phyloP scores from a whole-genome alignment of 1,284 basidiomycete genomes.

The Papiliotrema terrestris region DNA sequence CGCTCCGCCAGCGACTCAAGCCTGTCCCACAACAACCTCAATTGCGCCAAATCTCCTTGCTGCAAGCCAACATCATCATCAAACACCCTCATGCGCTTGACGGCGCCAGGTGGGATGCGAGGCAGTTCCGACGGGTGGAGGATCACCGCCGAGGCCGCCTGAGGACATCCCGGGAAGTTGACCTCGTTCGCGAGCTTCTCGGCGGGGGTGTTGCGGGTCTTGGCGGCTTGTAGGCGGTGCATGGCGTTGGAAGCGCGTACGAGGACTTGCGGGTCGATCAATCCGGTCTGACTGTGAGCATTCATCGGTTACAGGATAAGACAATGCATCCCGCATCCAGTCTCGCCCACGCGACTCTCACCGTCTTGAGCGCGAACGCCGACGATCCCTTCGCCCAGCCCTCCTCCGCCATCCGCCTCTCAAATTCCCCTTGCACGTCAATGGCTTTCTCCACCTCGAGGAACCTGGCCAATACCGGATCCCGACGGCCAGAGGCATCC shows the following conservation, averaged over 20 bases:
- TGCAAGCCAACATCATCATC: slow-evolving; percentile 35
- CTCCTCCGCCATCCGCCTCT: slow-evolving; percentile 55
- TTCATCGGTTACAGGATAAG: too few relatives aligned
- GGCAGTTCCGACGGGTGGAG: neutral
- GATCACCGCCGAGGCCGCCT: neutral
- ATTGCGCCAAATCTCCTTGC: slow-evolving; percentile 56
- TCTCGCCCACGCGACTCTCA: slow-evolving; percentile 48
- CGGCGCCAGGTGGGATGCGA: slow-evolving; percentile 16
- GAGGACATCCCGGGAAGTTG: neutral
- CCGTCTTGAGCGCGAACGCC: slow-evolving; percentile 78
- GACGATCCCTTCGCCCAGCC: slow-evolving; percentile 54
- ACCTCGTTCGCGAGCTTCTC: neutral
- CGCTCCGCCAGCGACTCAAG: slow-evolving; percentile 59
- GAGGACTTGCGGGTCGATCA: slow-evolving; percentile 44
- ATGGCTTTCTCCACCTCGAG: slow-evolving; percentile 69
- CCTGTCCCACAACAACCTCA: slow-evolving; percentile 61
- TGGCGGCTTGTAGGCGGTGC: slow-evolving; percentile 33
- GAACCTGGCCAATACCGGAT: slow-evolving; percentile 50
- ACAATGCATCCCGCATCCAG: neutral
- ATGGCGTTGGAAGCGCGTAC: slow-evolving; percentile 46
- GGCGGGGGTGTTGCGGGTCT: neutral
- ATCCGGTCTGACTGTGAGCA: slow-evolving; percentile 32
- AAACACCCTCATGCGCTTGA: slow-evolving; percentile 24
- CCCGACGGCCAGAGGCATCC: neutral
- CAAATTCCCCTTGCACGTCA: slow-evolving; percentile 69